phyloP scores from a whole-genome alignment of 2,329 filamentous ascomycete species.

The Cladosporium austrohemisphaericum region DNA sequence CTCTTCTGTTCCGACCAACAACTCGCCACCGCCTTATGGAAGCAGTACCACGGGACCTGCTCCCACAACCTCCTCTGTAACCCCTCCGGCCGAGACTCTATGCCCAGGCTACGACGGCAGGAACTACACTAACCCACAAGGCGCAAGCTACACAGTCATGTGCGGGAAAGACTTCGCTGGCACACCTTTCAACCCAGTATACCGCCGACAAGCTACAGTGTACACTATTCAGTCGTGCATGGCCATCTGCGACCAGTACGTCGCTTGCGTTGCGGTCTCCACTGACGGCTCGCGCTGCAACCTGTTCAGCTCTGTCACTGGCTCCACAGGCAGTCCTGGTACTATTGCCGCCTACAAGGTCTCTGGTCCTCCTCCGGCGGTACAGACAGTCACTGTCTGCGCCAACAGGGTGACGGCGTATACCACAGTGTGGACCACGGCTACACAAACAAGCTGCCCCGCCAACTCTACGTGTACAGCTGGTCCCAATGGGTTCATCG shows the following conservation, averaged over 20 bases:
- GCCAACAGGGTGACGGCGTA: constrained; percentile 8
- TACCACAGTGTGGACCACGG: constrained; percentile 20
- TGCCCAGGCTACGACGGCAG: constrained; percentile 19
- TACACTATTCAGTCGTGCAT: constrained; percentile 15
- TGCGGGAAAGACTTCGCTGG: constrained; percentile 17
- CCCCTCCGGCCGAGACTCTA: constrained; percentile 2
- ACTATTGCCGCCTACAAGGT: constrained; percentile 14
- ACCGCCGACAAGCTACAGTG: background rate
- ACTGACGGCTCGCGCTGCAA: constrained; percentile 8
- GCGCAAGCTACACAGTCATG: constrained; percentile 16
- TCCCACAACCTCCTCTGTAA: background rate
- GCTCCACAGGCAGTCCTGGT: background rate
- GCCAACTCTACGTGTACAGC: constrained; percentile 15
- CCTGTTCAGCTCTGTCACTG: constrained; percentile 14
- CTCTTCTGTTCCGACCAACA: constrained; percentile 3
- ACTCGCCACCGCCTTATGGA: constrained; percentile 2
- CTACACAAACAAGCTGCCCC: constrained; percentile 19
- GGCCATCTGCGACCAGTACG: constrained; percentile 9
- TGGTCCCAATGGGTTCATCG: constrained; percentile 3
- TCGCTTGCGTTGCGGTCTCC: constrained; percentile 9
- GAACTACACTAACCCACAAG: constrained; percentile 17
- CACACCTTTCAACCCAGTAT: constrained; percentile 9
- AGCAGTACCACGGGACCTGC: background rate
- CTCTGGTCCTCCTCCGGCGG: background rate
- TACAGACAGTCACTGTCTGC: constrained; percentile 20